phyloP scores from a whole-genome alignment of 2,329 filamentous ascomycete genomes.

The Aspergillus ochraceus region DNA sequence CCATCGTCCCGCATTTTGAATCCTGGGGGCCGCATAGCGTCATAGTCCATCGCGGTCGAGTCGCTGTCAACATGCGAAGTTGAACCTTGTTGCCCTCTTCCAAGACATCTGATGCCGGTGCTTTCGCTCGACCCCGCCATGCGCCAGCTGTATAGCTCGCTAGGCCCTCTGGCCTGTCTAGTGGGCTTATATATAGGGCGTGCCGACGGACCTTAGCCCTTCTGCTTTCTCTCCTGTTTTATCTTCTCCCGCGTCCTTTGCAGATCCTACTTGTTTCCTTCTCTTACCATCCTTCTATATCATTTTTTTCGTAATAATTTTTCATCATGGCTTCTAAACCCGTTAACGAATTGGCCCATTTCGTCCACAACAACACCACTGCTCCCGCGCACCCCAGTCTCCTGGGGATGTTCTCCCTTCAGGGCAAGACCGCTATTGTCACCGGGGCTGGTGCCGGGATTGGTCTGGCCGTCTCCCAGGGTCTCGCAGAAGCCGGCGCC shows the following conservation, averaged over 20 bases:
- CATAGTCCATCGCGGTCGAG: slow-evolving; percentile 10
- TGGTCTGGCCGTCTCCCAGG: slow-evolving; percentile 64
- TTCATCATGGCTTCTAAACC: slow-evolving; percentile 36
- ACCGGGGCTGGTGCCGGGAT: slow-evolving; percentile 70
- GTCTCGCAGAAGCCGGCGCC: slow-evolving; percentile 67
- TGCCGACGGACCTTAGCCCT: neutral
- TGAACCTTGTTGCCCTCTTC: neutral
- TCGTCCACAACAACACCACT: slow-evolving; percentile 59
- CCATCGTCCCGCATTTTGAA: slow-evolving; percentile 8
- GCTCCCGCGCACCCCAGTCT: slow-evolving; percentile 50
- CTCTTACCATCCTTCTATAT: neutral
- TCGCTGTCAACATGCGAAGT: neutral
- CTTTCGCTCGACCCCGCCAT: slow-evolving; percentile 1
- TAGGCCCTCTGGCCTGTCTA: neutral
- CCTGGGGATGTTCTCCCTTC: slow-evolving; percentile 67
- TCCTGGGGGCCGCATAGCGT: slow-evolving; percentile 16
- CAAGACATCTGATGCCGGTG: neutral
- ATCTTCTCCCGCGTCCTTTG: neutral
- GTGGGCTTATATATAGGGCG: slow-evolving; percentile 4
- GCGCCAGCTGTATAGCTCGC: neutral
- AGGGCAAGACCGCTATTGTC: slow-evolving; percentile 69
- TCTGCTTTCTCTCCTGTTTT: slow-evolving; percentile 1
- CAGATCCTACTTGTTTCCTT: neutral
- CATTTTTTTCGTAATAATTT: neutral
- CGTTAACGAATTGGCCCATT: slow-evolving; percentile 46